A percentile compares a stretch with the other conserved stretches of the same genome.
These are phyloP conservation scores for Citrus mangshanensis DNA, from an alignment of 345 rosid genomes.

Conservation along the genomic window DNA sequence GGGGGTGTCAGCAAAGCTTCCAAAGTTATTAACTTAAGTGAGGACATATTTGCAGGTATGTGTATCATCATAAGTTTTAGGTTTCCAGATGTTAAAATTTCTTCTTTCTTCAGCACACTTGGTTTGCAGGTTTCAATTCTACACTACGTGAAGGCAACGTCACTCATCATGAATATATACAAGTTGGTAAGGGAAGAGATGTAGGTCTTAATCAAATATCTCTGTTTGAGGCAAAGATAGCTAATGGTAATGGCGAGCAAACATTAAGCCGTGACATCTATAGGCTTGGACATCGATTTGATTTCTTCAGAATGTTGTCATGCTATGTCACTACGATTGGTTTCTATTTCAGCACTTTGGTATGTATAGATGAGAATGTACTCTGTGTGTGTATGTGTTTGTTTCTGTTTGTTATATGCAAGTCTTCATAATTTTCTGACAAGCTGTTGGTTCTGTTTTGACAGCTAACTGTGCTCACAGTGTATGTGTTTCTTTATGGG, in stretches of 20 bases:
- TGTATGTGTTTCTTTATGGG: constrained; percentile 61
- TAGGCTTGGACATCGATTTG: constrained; percentile 84
- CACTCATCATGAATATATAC: constrained; percentile 93
- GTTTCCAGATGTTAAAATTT: not conserved
- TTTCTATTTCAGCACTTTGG: constrained; percentile 89
- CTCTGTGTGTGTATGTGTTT: not conserved
- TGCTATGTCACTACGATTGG: constrained; percentile 87
- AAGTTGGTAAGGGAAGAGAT: constrained; percentile 95
- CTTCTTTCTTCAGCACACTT: constrained; percentile 1
- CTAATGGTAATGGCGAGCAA: constrained; percentile 90
- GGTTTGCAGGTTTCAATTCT: constrained; percentile 69
- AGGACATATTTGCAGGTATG: constrained; percentile 81
- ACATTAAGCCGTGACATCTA: constrained; percentile 79
- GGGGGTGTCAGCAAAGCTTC: constrained; percentile 96
- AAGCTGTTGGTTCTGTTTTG: constrained; percentile 9
- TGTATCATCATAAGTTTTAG: not conserved
- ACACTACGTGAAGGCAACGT: constrained; percentile 82
- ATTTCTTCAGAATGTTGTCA: constrained; percentile 88
- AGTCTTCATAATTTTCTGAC: not conserved
- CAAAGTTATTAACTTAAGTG: constrained; percentile 79
- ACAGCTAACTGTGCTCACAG: constrained; percentile 58
- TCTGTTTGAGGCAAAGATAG: constrained; percentile 87
- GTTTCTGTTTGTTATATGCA: not conserved
- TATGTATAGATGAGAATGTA: constrained; percentile 20
- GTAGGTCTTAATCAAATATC: constrained; percentile 92